These are phyloP conservation scores for Zopfia rhizophila DNA, from an alignment of 2,329 filamentous ascomycete genomes.

Conservation along the genomic window DNA sequence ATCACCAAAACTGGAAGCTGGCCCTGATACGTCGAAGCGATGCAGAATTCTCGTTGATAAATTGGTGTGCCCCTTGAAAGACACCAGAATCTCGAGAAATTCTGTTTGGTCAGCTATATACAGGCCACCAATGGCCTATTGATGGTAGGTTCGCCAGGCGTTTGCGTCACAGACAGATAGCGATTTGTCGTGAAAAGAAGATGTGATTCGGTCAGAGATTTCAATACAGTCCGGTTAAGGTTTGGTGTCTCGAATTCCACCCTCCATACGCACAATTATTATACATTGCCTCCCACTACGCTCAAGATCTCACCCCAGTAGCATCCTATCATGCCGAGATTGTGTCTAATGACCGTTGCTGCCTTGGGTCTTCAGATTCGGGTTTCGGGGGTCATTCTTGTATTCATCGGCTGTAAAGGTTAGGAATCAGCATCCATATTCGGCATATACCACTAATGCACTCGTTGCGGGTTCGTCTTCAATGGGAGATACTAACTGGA, in stretches of 20 bases:
- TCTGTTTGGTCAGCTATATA: no score
- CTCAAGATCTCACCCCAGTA: slow-evolving; percentile 25
- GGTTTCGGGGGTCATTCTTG: slow-evolving; percentile 97
- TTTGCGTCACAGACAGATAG: no score
- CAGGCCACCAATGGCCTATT: no score
- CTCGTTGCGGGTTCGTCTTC: no score
- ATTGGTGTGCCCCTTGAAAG: no score
- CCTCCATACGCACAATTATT: slow-evolving; percentile 41
- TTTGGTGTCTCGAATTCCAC: slow-evolving; percentile 12
- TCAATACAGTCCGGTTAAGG: slow-evolving; percentile 47
- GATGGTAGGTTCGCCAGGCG: no score
- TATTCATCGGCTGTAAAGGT: slow-evolving; percentile 79
- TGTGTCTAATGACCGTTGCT: slow-evolving; percentile 42
- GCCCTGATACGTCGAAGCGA: no score
- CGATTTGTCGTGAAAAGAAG: slow-evolving; percentile 18
- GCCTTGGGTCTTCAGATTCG: slow-evolving; percentile 52
- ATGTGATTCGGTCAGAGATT: slow-evolving; percentile 26
- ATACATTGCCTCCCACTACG: slow-evolving; percentile 45
- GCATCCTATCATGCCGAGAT: slow-evolving; percentile 23
- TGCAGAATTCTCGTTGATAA: no score
- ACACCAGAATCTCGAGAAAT: no score
- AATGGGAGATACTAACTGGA: slow-evolving; percentile 71
- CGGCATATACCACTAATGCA: no score
- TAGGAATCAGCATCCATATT: slow-evolving; percentile 25
- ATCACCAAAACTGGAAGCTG: no score